Conservation (phyloP, 2,329 filamentous ascomycete genomes). For the Neofusicoccum parvum region DNA sequence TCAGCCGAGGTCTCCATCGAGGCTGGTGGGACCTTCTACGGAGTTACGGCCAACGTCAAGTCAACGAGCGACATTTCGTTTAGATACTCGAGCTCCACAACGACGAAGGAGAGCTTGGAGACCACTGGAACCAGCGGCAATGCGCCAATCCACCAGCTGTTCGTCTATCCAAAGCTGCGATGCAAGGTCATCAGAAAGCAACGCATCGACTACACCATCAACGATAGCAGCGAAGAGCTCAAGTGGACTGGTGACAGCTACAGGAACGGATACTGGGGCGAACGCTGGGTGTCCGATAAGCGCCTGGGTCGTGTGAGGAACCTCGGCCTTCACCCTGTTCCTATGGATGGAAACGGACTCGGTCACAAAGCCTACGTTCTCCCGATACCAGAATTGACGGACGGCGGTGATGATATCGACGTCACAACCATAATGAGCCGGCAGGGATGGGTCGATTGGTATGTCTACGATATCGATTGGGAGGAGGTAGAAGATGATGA, state of each 20-base stretch:
- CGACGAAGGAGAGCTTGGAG: not conserved
- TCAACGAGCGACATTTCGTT: not conserved
- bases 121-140: not conserved
- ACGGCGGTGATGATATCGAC: not conserved
- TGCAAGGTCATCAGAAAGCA: conserved; percentile 1
- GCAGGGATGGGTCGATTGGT: not conserved
- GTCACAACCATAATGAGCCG: conserved; percentile 1
- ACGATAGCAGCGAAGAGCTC: not conserved
- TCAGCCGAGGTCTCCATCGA: not conserved
- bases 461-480: not conserved
- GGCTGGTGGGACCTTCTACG: not conserved
- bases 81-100: not conserved
- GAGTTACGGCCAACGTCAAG: not conserved
- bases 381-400: not conserved
- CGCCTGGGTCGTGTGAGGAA: not conserved
- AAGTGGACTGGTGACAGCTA: not conserved
- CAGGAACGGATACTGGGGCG: not conserved
- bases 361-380: not conserved
- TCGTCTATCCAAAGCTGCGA: not conserved
- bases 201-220: not conserved
- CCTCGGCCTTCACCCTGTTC: not conserved
- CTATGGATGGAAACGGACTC: not conserved
- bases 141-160: not conserved
- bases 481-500: not conserved
- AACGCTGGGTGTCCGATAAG: not conserved